These are phyloP conservation scores for Mortierella sp. DNA, from an alignment of 371 early-diverging fungal species.

Conservation along the genomic window DNA sequence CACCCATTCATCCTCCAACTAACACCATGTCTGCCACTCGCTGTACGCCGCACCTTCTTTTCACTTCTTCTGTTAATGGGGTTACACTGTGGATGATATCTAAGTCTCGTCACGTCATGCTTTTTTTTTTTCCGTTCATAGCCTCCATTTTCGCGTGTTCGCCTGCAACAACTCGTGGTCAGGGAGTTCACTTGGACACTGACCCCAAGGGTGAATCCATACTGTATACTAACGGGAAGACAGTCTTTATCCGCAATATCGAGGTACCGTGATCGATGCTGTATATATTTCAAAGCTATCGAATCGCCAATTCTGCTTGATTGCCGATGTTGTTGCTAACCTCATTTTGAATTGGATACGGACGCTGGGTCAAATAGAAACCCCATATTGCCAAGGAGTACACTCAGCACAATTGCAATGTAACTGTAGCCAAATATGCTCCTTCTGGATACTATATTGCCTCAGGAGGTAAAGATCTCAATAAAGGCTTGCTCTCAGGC, in stretches of 20 bases:
- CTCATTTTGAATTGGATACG: neutral
- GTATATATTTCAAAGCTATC: neutral
- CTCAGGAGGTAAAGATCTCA: slow-evolving; percentile 79
- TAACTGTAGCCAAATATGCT: slow-evolving; percentile 91
- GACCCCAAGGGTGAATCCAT: slow-evolving; percentile 91
- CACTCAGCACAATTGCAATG: slow-evolving; percentile 80
- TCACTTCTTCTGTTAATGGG: neutral
- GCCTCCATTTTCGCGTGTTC: slow-evolving; percentile 80
- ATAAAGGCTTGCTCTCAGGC: neutral
- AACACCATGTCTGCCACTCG: slow-evolving; percentile 42
- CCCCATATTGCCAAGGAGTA: slow-evolving; percentile 89
- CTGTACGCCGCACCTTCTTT: slow-evolving; percentile 14
- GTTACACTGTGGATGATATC: neutral
- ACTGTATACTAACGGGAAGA: slow-evolving; percentile 91
- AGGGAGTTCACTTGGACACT: slow-evolving; percentile 81
- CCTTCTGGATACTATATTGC: slow-evolving; percentile 97
- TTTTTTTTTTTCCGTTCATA: slow-evolving; percentile 25
- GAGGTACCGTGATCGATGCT: slow-evolving; percentile 63
- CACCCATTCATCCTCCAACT: neutral
- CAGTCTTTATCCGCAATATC: slow-evolving; percentile 89
- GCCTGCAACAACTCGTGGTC: slow-evolving; percentile 87
- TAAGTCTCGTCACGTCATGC: neutral
- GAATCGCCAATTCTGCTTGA: neutral
- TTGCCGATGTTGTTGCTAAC: neutral
- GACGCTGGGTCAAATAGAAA: slow-evolving; percentile 63